Base-by-base conservation (phyloP, 2,329 filamentous ascomycete species). In the Epichloe glyceriae region DNA sequence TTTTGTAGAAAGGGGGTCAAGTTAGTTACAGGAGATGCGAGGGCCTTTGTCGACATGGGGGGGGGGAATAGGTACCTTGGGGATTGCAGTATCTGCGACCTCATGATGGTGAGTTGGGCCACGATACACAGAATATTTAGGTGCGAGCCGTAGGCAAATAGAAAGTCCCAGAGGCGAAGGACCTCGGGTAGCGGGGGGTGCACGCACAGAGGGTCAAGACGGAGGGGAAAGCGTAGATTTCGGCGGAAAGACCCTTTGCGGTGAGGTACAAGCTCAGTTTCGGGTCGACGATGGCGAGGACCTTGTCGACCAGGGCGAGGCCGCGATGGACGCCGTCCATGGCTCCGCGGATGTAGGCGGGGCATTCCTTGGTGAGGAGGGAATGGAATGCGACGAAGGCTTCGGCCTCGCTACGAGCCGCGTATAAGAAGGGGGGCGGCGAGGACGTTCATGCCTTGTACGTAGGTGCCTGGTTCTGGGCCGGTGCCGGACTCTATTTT, bases 361-460 rank as follows among this genome's bases (percentile, higher is more conserved):
- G 93, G 57, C 87, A 90, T 66, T 97, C 91, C 50, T 78, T 75
- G 1, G 88, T 94, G 55, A 98, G 81, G 56, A 96, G 85, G 42
- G 82, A 83, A 64, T 95, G 83, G 61, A 98, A 96, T 2, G 89
- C 85, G 5, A 88, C 84, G 60, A 95, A 98, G 2, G 93, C 93
- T 69, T 98, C 90, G 6, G 90, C 85, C 70, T 98, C 93, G 65
- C 88, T 95, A 52, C 89, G 83, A 1, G 93, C 90, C 5, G 88
- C 89, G 65, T 98, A 98, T 44, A 98, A 75, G 63, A 98, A 96
- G 0, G 93, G 93, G 93, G 1, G 93, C 93, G 10, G 90, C 91
- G 15, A 98, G 79, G 40, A 98, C 93, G 64, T 98, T 98, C 91
- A 98, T 97, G 57, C 93, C 93, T 68, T 98, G 93, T 2, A 98